These are phyloP conservation scores for Proliferodiscus dingleyae DNA, from an alignment of 2,329 filamentous ascomycete genomes.

Conservation along the genomic window DNA sequence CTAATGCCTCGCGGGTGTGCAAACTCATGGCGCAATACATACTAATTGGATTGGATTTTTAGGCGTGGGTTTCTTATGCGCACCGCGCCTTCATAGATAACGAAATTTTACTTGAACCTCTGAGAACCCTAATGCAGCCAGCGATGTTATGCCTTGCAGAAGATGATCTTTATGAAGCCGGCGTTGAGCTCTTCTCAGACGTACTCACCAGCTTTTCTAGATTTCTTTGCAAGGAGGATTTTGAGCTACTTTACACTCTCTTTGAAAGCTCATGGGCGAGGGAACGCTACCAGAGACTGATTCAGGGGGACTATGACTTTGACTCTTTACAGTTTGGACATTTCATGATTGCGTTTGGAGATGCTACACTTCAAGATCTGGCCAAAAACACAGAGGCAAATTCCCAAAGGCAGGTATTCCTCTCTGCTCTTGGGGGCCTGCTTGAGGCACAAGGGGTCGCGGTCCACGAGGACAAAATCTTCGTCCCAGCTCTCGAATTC, in stretches of 20 bases:
- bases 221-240: slow-evolving; percentile 57
- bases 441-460: slow-evolving; percentile 62
- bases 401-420: slow-evolving; percentile 43
- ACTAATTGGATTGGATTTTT: neutral
- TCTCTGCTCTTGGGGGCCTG: slow-evolving; percentile 59
- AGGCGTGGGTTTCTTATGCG: slow-evolving; percentile 72
- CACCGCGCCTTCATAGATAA: slow-evolving; percentile 58
- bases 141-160: slow-evolving; percentile 57
- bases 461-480: slow-evolving; percentile 69
- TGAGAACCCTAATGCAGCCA: slow-evolving; percentile 55
- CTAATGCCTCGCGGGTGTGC: too few relatives aligned
- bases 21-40: too few relatives aligned
- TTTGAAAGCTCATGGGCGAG: slow-evolving; percentile 57
- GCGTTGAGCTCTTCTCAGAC: slow-evolving; percentile 62
- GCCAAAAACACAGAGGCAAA: slow-evolving; percentile 48
- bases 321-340: slow-evolving; percentile 62
- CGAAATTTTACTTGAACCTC: slow-evolving; percentile 50
- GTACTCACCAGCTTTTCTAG: slow-evolving; percentile 59
- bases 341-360: slow-evolving; percentile 64
- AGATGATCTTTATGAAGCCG: slow-evolving; percentile 52
- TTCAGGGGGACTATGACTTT: slow-evolving; percentile 58
- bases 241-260: slow-evolving; percentile 51
- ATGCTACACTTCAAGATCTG: slow-evolving; percentile 57
- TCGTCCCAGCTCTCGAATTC: slow-evolving; percentile 69
- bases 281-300: slow-evolving; percentile 48